Evolutionary conservation across 202 grass and related monocot genomes (phyloP).

Genomic region (Schoenoplectus tabernaemontani): DNA sequence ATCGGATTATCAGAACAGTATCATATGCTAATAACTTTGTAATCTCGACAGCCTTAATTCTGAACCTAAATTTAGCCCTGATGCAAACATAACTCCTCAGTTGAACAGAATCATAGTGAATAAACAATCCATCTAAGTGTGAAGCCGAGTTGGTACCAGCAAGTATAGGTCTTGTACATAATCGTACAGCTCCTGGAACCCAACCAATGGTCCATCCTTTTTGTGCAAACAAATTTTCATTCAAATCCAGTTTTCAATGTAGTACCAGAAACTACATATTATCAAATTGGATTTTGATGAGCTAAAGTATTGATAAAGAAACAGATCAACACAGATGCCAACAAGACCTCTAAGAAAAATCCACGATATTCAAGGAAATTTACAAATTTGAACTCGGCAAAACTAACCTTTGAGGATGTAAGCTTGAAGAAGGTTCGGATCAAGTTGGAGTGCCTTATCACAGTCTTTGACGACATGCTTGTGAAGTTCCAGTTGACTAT

Average conservation of each 20-base stretch:
- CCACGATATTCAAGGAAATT: not conserved
- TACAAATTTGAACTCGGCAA: not conserved
- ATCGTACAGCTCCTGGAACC: not conserved
- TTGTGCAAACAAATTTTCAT: not conserved
- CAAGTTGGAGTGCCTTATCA: constrained; percentile 63
- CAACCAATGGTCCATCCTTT: not conserved
- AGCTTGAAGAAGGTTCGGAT: constrained; percentile 62
- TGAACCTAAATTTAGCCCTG: not conserved
- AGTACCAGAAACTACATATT: not conserved
- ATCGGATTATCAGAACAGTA: not conserved
- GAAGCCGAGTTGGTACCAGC: not conserved
- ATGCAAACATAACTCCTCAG: constrained; percentile 1
- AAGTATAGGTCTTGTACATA: not conserved
- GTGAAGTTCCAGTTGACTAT: constrained; percentile 90
- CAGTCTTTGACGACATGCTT: constrained; percentile 98
- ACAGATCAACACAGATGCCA: not conserved
- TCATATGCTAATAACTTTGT: not conserved
- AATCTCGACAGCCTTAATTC: not conserved
- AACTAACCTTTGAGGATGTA: constrained; percentile 85
- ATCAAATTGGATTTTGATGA: not conserved
- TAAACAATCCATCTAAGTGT: not conserved
- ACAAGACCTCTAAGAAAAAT: not conserved
- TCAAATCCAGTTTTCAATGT: not conserved
- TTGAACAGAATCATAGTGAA: not conserved
- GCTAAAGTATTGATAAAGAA: not conserved